Percentiles rank a stretch among this genome's conserved stretches.
Evolutionary conservation across 768 basidiomycete species (phyloP).

Genomic region (Pluteus cervinus): DNA sequence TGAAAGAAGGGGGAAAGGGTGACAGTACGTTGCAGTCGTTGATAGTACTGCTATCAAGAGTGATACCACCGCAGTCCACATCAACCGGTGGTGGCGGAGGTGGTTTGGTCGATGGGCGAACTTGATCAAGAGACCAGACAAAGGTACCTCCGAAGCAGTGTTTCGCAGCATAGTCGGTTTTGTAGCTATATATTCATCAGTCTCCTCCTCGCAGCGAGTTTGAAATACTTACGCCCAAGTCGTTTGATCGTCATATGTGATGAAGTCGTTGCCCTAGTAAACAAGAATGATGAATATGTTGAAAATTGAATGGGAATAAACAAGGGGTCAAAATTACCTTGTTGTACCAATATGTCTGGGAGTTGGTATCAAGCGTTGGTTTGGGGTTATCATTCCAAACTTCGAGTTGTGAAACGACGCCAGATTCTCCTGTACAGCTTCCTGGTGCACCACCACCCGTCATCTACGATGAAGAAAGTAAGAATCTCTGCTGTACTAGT

Average conservation of each 20-base stretch:
- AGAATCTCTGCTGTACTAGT: too few relatives aligned
- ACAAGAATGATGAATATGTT: background rate
- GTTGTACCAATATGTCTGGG: constrained; percentile 4
- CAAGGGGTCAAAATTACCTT: background rate
- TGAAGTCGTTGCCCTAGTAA: constrained; percentile 3
- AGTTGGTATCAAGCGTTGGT: background rate
- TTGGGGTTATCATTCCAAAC: constrained; percentile 1
- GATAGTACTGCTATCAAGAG: too few relatives aligned
- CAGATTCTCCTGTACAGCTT: constrained; percentile 2
- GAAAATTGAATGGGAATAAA: too few relatives aligned
- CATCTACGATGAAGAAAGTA: too few relatives aligned
- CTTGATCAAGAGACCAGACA: too few relatives aligned
- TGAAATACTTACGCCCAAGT: constrained; percentile 4
- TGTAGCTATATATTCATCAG: background rate
- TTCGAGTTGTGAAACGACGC: constrained; percentile 4
- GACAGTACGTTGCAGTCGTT: too few relatives aligned
- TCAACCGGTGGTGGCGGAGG: too few relatives aligned
- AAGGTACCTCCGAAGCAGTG: constrained; percentile 6
- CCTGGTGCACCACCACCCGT: constrained; percentile 5
- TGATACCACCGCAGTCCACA: too few relatives aligned
- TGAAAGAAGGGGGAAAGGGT: too few relatives aligned
- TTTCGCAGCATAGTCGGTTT: constrained; percentile 2
- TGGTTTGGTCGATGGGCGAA: too few relatives aligned
- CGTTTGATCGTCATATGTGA: constrained; percentile 3
- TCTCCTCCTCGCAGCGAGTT: background rate